A percentile compares a stretch with the other conserved stretches of the same genome.
Evolutionary conservation across 352 stramenopile species (phyloP).

Genomic region (Phytophthora pistaciae): DNA sequence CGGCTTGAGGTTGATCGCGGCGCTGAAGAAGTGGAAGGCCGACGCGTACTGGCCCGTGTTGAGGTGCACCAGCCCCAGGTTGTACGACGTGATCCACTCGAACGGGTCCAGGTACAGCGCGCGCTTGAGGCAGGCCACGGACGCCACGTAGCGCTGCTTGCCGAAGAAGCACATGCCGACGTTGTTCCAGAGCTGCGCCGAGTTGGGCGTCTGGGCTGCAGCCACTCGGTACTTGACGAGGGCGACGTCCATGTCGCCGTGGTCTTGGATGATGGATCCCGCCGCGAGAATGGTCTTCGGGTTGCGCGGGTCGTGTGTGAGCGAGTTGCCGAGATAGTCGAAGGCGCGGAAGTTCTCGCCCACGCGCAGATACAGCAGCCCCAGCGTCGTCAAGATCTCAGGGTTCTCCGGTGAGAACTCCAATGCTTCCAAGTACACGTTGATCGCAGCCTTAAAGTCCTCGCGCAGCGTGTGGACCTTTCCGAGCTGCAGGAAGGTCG

Average conservation of each 20-base stretch:
- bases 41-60: constrained; percentile 94
- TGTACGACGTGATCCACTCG: constrained; percentile 96
- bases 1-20: constrained; percentile 89
- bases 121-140: constrained; percentile 92
- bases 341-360: constrained; percentile 94
- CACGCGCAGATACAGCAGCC: constrained; percentile 90
- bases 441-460: constrained; percentile 89
- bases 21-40: constrained; percentile 95
- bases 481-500: constrained; percentile 93
- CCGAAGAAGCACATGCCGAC: constrained; percentile 97
- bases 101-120: constrained; percentile 94
- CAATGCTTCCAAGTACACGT: constrained; percentile 92
- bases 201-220: constrained; percentile 92
- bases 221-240: constrained; percentile 96
- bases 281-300: constrained; percentile 93
- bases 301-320: constrained; percentile 93
- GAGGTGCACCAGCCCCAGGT: constrained; percentile 94
- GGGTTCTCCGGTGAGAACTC: constrained; percentile 95
- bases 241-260: constrained; percentile 94
- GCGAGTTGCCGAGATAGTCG: constrained; percentile 94
- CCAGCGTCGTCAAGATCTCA: constrained; percentile 92
- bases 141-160: constrained; percentile 89
- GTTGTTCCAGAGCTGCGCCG: constrained; percentile 96
- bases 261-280: constrained; percentile 94
- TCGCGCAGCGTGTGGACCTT: constrained; percentile 89